Percentiles rank a stretch among this genome's conserved stretches.
Evolutionary conservation across 768 basidiomycete genomes (phyloP).

Genomic region (Russula compacta): DNA sequence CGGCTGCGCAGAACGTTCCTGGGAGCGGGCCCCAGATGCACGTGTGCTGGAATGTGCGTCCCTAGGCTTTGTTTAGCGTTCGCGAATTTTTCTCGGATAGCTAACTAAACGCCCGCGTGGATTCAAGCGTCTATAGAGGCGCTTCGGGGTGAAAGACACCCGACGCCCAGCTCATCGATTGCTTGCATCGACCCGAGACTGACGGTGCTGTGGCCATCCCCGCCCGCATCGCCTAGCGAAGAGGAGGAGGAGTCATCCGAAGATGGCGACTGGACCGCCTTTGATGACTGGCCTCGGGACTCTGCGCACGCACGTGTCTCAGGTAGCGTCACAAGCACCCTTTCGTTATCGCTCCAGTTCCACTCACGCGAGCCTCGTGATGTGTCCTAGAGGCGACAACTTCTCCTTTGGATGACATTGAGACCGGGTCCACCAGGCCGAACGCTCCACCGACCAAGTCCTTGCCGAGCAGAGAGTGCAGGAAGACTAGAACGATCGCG

Average conservation of each 20-base stretch:
- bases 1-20: background rate
- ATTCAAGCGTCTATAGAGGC: background rate
- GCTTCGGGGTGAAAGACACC: background rate
- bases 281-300: background rate
- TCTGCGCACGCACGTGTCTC: background rate
- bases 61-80: background rate
- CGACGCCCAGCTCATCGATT: slow-evolving; percentile 3
- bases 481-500: slow-evolving; percentile 4
- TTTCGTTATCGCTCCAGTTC: background rate
- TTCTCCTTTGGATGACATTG: background rate
- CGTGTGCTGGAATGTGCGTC: slow-evolving; percentile 4
- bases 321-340: background rate
- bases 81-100: background rate
- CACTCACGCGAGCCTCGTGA: background rate
- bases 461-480: background rate
- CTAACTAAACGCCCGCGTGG: background rate
- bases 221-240: background rate
- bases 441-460: background rate
- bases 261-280: background rate
- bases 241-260: background rate
- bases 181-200: slow-evolving; percentile 12
- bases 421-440: background rate
- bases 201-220: slow-evolving; percentile 4
- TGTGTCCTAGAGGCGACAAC: background rate
- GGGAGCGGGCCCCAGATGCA: background rate